phyloP scores from a whole-genome alignment of 2,329 filamentous ascomycete species.

The Colletotrichum sp. region DNA sequence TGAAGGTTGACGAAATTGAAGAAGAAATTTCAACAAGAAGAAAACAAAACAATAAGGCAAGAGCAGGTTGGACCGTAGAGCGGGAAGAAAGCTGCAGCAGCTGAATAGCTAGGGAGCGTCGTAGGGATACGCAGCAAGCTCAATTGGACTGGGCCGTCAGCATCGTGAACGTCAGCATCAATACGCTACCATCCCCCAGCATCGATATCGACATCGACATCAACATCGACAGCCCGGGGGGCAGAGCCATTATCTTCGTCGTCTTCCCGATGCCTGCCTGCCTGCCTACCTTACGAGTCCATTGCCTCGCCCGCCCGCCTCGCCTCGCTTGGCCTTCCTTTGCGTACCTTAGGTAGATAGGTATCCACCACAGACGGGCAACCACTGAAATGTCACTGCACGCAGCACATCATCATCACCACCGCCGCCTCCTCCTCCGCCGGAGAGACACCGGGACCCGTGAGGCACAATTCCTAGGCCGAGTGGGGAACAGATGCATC shows the following conservation, averaged over 20 bases:
- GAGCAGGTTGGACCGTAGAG: background rate
- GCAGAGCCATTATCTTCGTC: background rate
- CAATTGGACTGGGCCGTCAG: background rate
- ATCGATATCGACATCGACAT: background rate
- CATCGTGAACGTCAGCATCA: background rate
- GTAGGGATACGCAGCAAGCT: background rate
- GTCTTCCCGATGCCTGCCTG: background rate
- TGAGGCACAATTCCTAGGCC: background rate
- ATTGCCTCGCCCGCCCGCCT: background rate
- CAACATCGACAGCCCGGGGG: background rate
- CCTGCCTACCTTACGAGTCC: background rate
- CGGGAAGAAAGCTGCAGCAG: background rate
- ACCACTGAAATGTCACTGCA: background rate
- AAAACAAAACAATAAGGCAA: background rate
- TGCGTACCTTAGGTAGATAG: background rate
- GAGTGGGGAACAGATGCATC: background rate
- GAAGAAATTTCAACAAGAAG: background rate
- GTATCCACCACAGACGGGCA: background rate
- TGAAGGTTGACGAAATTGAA: background rate
- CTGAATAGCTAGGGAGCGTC: background rate
- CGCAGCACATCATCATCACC: background rate
- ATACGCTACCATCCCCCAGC: background rate
- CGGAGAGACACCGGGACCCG: background rate
- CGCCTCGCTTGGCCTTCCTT: background rate
- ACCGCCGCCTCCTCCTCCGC: background rate